Evolutionary conservation across 768 basidiomycete species (phyloP).

Genomic region (Leucogyrophana mollusca): DNA sequence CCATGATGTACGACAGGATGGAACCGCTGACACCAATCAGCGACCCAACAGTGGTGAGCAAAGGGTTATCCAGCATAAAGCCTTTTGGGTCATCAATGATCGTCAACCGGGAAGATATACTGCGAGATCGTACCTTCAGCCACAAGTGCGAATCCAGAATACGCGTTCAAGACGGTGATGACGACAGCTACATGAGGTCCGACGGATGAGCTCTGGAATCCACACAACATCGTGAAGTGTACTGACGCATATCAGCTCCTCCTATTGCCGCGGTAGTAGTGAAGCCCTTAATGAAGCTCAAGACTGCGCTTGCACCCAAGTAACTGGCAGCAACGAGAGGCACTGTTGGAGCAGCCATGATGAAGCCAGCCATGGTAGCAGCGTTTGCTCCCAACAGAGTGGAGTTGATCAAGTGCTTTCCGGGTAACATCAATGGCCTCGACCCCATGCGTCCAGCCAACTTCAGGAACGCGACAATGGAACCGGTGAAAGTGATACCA

Average conservation of each 20-base stretch:
- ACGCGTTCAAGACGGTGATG: conserved; percentile 88
- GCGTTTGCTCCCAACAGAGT: conserved; percentile 72
- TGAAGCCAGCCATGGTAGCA: conserved; percentile 74
- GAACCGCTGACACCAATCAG: conserved; percentile 89
- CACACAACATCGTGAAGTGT: conserved; percentile 6
- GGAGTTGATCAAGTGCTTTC: conserved; percentile 72
- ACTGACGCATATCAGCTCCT: conserved; percentile 90
- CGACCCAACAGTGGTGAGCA: conserved; percentile 81
- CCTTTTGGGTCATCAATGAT: conserved; percentile 34
- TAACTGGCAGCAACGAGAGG: conserved; percentile 79
- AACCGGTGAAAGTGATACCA: conserved; percentile 88
- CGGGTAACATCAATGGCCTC: conserved; percentile 69
- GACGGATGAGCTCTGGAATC: conserved; percentile 4
- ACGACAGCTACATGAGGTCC: conserved; percentile 61
- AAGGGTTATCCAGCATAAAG: conserved; percentile 86
- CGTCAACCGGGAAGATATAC: neutral
- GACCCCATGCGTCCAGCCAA: conserved; percentile 81
- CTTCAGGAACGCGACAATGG: conserved; percentile 87
- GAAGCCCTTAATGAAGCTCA: conserved; percentile 84
- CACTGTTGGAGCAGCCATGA: conserved; percentile 64
- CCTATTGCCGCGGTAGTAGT: conserved; percentile 92
- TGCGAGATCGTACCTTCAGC: conserved; percentile 59
- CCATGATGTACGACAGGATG: conserved; percentile 92
- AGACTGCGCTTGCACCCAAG: conserved; percentile 65
- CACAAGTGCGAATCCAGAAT: conserved; percentile 88